These are phyloP conservation scores for Fusarium equiseti DNA, from an alignment of 2,329 filamentous ascomycete genomes.

Conservation along the genomic window DNA sequence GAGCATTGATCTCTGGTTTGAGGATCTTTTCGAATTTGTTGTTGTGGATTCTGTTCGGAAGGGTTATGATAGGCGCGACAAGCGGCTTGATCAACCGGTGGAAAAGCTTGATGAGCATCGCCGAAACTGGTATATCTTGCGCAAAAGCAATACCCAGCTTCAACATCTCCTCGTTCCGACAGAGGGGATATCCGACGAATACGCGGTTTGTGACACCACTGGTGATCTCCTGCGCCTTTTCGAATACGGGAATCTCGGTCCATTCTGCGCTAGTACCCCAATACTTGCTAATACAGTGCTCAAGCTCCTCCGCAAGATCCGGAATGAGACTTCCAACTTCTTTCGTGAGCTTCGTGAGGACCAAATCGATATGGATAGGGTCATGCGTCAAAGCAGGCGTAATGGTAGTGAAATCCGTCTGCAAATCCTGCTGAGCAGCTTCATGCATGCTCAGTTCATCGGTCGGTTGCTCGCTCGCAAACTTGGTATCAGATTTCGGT, in stretches of 20 bases:
- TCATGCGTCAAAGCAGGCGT: slow-evolving; percentile 12
- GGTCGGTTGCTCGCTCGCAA: slow-evolving; percentile 11
- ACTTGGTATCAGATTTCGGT: slow-evolving; percentile 15
- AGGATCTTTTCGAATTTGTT: slow-evolving; percentile 6
- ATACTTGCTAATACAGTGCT: slow-evolving; percentile 1
- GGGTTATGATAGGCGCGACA: neutral
- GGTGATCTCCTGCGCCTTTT: neutral
- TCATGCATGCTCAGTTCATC: slow-evolving; percentile 16
- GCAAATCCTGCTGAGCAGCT: neutral
- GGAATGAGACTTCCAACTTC: slow-evolving; percentile 18
- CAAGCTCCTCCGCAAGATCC: neutral
- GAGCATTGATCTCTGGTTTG: slow-evolving; percentile 3
- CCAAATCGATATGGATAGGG: slow-evolving; percentile 7
- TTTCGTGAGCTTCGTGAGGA: neutral
- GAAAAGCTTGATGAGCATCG: neutral
- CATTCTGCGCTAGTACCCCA: neutral
- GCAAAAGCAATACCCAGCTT: slow-evolving; percentile 9
- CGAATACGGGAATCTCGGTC: neutral
- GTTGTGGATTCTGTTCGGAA: slow-evolving; percentile 13
- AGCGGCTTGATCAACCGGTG: neutral
- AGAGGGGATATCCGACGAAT: slow-evolving; percentile 1
- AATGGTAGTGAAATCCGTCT: slow-evolving; percentile 17
- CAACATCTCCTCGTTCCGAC: slow-evolving; percentile 5
- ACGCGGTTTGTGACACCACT: slow-evolving; percentile 9
- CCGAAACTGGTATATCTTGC: neutral